A percentile compares a stretch with the other conserved stretches of the same genome.
Conservation (phyloP, 208 protist genomes). For the Acanthamoeba lenticulata region DNA sequence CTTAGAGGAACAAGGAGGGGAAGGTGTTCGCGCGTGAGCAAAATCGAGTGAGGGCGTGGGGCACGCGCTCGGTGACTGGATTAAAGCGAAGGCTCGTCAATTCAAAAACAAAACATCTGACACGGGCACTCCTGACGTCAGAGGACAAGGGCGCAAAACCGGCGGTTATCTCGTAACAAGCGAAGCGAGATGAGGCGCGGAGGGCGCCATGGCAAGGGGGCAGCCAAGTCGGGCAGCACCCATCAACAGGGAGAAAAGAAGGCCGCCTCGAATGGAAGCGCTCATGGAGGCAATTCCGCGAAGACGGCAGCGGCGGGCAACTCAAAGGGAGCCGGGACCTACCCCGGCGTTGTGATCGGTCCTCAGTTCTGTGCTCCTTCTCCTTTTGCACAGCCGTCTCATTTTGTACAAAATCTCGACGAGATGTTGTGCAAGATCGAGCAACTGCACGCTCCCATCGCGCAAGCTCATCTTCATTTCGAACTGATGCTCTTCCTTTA, state of each 20-base stretch:
- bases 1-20: no score
- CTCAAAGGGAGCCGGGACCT: not conserved
- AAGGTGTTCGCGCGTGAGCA: no score
- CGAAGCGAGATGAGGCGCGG: conserved; percentile 10
- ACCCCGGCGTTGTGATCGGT: not conserved
- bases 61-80: no score
- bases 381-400: not conserved
- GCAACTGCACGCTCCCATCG: not conserved
- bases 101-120: no score
- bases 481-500: conserved; percentile 64
- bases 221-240: not conserved
- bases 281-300: not conserved
- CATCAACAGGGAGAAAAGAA: not conserved
- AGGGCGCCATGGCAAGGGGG: conserved; percentile 19
- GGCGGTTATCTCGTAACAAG: no score
- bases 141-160: not conserved
- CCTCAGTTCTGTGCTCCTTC: not conserved
- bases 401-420: not conserved
- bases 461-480: not conserved
- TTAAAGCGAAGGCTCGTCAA: no score
- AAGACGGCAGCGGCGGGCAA: not conserved
- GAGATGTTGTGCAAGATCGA: conserved; percentile 58
- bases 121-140: no score
- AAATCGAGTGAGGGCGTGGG: no score
- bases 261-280: not conserved